phyloP scores from a whole-genome alignment of 129 eudicot genomes.

The Centaurea solstitialis region DNA sequence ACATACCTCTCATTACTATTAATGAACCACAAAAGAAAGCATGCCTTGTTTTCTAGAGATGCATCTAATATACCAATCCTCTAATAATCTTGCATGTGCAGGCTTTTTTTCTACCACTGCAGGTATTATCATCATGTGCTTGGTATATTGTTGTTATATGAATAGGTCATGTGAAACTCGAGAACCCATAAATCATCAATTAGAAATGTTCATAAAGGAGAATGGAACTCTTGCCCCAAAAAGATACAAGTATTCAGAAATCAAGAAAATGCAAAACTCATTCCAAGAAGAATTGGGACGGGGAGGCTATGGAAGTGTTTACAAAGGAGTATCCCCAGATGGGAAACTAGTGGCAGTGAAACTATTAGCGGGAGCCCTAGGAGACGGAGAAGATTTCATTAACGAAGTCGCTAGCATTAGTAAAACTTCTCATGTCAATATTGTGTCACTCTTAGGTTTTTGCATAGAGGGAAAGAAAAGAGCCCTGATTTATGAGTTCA shows the following conservation, averaged over 20 bases:
- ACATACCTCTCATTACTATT: no score
- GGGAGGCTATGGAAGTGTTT: constrained; percentile 16
- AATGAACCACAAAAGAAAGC: no score
- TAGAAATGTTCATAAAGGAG: background rate
- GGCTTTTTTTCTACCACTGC: no score
- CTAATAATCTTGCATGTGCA: no score
- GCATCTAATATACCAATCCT: no score
- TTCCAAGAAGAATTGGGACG: constrained; percentile 18
- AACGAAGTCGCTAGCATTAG: constrained; percentile 33
- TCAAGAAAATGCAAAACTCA: background rate
- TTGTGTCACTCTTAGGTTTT: constrained; percentile 33
- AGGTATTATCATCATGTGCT: no score
- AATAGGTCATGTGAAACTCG: no score
- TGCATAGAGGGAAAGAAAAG: constrained; percentile 32
- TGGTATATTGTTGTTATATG: no score
- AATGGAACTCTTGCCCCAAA: background rate
- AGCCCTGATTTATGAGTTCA: constrained; percentile 31
- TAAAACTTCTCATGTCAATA: constrained; percentile 31
- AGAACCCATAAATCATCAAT: no score
- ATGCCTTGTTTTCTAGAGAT: no score
- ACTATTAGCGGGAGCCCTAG: background rate
- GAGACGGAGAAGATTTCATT: constrained; percentile 34
- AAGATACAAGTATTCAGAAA: no score
- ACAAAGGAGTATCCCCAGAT: background rate
- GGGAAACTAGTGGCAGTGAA: constrained; percentile 13